Conservation (phyloP, 768 basidiomycete species). For the Leccinum ochraceum region DNA sequence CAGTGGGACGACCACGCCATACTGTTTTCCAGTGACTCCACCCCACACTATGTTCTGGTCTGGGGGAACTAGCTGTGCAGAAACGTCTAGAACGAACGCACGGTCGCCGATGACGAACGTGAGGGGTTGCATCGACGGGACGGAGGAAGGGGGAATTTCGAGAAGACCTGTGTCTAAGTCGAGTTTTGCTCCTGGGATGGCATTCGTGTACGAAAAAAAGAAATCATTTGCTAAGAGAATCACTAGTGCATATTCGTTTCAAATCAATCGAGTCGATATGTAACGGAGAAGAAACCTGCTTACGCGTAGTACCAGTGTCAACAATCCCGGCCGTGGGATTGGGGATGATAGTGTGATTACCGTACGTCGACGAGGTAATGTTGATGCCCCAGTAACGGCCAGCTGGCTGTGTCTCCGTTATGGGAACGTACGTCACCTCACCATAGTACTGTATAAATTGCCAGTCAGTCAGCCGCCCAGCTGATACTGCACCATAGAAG, state of each 20-base stretch:
- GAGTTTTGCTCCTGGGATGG: slow-evolving; percentile 14
- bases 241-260: slow-evolving; percentile 2
- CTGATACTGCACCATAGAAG: not conserved
- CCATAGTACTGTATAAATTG: slow-evolving; percentile 22
- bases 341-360: slow-evolving; percentile 15
- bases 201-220: slow-evolving; percentile 9
- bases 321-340: not conserved
- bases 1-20: not conserved
- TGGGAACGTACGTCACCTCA: slow-evolving; percentile 21
- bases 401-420: slow-evolving; percentile 30
- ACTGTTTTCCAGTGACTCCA: not conserved
- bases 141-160: slow-evolving; percentile 15
- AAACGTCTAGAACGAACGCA: not conserved
- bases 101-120: slow-evolving; percentile 6
- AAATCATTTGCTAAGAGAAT: slow-evolving; percentile 14
- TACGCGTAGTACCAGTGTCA: not conserved
- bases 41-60: not conserved
- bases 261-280: not conserved
- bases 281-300: not conserved
- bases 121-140: slow-evolving; percentile 12
- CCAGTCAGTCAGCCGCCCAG: not conserved
- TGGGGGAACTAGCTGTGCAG: not conserved
- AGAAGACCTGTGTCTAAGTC: slow-evolving; percentile 6
- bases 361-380: slow-evolving; percentile 20
- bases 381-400: slow-evolving; percentile 33